Conservation (phyloP, 371 early-diverging fungal genomes). For the Mortierella sp. region DNA sequence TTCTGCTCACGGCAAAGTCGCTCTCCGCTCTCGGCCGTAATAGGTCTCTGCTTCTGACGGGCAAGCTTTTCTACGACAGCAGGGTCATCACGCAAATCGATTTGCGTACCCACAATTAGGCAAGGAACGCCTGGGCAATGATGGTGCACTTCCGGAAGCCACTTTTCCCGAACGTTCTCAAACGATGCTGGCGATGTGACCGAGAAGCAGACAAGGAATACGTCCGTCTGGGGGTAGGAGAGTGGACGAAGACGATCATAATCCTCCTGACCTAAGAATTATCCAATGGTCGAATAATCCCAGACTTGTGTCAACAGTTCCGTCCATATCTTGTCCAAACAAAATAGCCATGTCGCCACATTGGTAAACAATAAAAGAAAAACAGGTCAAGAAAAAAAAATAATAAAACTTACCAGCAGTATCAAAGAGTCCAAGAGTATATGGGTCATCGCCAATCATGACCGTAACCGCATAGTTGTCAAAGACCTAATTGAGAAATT, state of each 20-base stretch:
- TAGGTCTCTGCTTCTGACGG: slow-evolving; percentile 86
- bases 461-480: slow-evolving; percentile 99
- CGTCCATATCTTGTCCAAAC: not conserved
- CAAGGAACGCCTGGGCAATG: slow-evolving; percentile 98
- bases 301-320: not conserved
- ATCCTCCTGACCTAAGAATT: slow-evolving; percentile 88
- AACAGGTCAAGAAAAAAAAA: slow-evolving; percentile 15
- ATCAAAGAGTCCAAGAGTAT: slow-evolving; percentile 95
- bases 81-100: slow-evolving; percentile 94
- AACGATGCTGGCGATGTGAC: slow-evolving; percentile 95
- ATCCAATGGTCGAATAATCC: not conserved
- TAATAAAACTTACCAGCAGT: slow-evolving; percentile 83
- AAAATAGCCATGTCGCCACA: not conserved
- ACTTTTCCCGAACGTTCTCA: slow-evolving; percentile 91
- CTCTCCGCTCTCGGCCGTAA: slow-evolving; percentile 85
- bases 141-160: slow-evolving; percentile 94
- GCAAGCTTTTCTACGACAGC: slow-evolving; percentile 83
- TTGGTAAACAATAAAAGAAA: slow-evolving; percentile 8
- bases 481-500: slow-evolving; percentile 82
- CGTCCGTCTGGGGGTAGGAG: slow-evolving; percentile 94
- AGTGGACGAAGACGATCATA: slow-evolving; percentile 97
- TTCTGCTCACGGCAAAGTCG: slow-evolving; percentile 88
- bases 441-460: slow-evolving; percentile 96
- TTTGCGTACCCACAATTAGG: slow-evolving; percentile 96
- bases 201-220: slow-evolving; percentile 96